Conservation (phyloP, 805 yeast species). For the Kuraishia floccosa region DNA sequence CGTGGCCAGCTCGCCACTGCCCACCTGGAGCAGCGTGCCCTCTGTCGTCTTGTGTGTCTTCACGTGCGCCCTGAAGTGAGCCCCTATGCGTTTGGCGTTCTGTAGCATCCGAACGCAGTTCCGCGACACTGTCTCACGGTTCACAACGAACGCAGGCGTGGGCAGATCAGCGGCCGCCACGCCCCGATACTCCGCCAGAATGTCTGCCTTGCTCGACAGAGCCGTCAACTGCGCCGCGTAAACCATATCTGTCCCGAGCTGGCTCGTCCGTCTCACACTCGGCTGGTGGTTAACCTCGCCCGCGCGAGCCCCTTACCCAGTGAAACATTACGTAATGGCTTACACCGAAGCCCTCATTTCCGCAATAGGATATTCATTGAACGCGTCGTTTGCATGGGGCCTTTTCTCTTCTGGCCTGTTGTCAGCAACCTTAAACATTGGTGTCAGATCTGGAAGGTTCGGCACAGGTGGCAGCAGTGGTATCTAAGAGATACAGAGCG, state of each 20-base stretch:
- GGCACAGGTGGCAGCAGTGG: too few relatives aligned
- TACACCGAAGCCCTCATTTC: too few relatives aligned
- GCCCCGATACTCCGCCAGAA: constrained; percentile 23
- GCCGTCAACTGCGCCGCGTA: background rate
- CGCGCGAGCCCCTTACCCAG: too few relatives aligned
- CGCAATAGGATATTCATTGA: too few relatives aligned
- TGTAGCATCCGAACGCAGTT: constrained; percentile 41
- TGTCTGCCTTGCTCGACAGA: background rate
- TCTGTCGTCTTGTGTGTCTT: constrained; percentile 66
- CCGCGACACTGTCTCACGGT: constrained; percentile 22
- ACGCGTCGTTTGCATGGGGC: too few relatives aligned
- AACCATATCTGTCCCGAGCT: background rate
- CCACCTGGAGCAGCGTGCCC: constrained; percentile 42
- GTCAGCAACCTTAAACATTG: too few relatives aligned
- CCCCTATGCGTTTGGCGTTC: constrained; percentile 24
- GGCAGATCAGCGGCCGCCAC: constrained; percentile 27
- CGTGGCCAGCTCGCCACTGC: constrained; percentile 19
- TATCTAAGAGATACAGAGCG: too few relatives aligned
- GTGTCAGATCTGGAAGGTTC: too few relatives aligned
- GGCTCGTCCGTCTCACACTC: too few relatives aligned
- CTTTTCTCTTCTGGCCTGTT: too few relatives aligned
- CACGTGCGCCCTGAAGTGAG: constrained; percentile 55
- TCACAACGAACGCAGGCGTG: constrained; percentile 49
- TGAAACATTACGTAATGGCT: too few relatives aligned
- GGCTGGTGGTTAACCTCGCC: too few relatives aligned